Evolutionary conservation across 2,329 filamentous ascomycete genomes (phyloP), one percentile per base, ranked within the genome.

Genomic region (Helotiales sp.): DNA sequence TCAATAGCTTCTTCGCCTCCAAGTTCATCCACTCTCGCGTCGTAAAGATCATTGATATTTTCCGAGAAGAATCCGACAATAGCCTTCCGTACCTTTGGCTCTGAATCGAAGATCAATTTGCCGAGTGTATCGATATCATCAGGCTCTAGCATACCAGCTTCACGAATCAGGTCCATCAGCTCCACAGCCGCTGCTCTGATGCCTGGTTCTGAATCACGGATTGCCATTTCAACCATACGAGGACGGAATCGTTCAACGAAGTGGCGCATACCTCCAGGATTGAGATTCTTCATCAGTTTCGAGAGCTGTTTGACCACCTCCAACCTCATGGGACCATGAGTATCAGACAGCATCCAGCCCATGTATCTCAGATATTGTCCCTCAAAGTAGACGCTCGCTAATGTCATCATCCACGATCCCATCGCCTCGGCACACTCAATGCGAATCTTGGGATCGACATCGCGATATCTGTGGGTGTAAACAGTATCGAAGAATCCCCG

Each of bases 381-480:
- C 71, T 97, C 92, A 78, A 97, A 93, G 80, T 97, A 99, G 54
- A 92, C 86, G 55, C 93, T 93, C 1, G 94, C 93, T 61, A 97
- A 88, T 11, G 87, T 87, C 77, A 89, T 86, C 72, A 98, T 96
- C 96, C 96, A 99, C 47, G 89, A 86, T 30, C 94, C 93, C 8
- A 99, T 84, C 15, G 93, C 93, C 70, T 91, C 89, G 26, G 97
- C 90, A 76, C 95, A 97, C 75, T 97, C 95, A 0, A 91, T 89
- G 62, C 96, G 88, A 71, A 99, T 97, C 74, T 88, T 92, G 6
- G 93, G 88, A 75, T 99, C 96, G 32, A 97, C 88, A 77, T 99
- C 96, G 69, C 96, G 92, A 79, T 98, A 99, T 57, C 96, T 90
- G 79, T 99, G 95, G 32, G 97, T 91, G 77, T 97, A 99, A 55